phyloP scores from a whole-genome alignment of 306 rosid genomes.

The Rosa lucieae region DNA sequence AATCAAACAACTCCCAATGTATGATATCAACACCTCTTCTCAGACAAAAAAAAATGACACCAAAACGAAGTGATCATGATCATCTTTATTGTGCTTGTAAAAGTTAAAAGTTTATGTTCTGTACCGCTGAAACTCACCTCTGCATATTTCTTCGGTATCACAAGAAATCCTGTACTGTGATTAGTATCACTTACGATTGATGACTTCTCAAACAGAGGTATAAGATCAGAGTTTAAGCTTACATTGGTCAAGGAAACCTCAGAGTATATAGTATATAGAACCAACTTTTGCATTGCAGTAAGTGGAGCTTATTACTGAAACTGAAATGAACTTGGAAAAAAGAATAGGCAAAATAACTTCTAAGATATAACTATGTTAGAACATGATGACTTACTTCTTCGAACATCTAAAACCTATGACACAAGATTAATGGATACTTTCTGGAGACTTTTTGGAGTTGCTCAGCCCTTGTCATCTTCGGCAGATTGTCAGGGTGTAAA shows the following conservation, averaged over 20 bases:
- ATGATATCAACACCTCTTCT: no score
- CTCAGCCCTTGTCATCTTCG: not conserved
- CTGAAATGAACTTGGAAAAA: not conserved
- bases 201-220: slow-evolving; percentile 27
- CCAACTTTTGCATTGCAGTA: not conserved
- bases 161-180: slow-evolving; percentile 26
- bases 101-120: no score
- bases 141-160: slow-evolving; percentile 26
- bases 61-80: no score
- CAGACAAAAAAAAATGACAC: no score
- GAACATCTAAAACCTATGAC: not conserved
- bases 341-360: not conserved
- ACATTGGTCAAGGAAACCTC: slow-evolving; percentile 19
- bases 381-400: no score
- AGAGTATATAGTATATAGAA: not conserved
- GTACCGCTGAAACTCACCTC: not conserved
- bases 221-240: slow-evolving; percentile 9
- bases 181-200: slow-evolving; percentile 21
- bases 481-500: not conserved
- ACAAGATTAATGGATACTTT: slow-evolving; percentile 18
- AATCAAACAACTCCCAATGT: no score
- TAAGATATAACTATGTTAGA: not conserved
- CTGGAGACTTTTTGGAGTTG: not conserved
- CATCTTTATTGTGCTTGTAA: no score
- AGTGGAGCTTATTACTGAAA: not conserved